These are phyloP conservation scores for Vaccinium macrocarpon DNA, from an alignment of 148 eudicot genomes.

Conservation along the genomic window DNA sequence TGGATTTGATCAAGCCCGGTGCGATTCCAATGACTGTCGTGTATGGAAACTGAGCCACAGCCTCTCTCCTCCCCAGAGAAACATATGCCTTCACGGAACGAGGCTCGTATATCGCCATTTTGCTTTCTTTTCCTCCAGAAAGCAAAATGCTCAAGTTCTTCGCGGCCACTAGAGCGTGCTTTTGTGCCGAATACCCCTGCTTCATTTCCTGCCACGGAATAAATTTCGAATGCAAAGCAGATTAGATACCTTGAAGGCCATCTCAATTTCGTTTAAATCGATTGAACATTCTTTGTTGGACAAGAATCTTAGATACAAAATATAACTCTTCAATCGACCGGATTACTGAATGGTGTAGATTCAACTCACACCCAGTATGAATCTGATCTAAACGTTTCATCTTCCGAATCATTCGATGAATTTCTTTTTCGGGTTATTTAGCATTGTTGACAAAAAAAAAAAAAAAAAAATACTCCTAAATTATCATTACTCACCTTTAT, in stretches of 20 bases:
- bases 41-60: constrained; percentile 45
- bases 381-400: too few species aligned
- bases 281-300: not conserved
- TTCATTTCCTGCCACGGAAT: constrained; percentile 44
- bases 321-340: too few species aligned
- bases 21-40: constrained; percentile 42
- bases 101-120: constrained; percentile 44
- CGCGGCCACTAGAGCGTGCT: constrained; percentile 48
- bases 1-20: constrained; percentile 52
- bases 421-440: not conserved
- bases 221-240: not conserved
- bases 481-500: constrained; percentile 31
- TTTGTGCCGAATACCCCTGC: constrained; percentile 57
- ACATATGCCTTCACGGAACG: constrained; percentile 33
- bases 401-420: not conserved
- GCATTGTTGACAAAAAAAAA: not conserved
- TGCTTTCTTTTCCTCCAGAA: constrained; percentile 39
- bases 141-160: constrained; percentile 53
- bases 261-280: not conserved
- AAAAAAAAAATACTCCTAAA: not conserved
- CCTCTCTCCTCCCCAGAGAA: constrained; percentile 57
- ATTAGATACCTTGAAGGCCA: not conserved
- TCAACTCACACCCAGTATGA: too few species aligned
- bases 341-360: too few species aligned
- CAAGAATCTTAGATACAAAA: too few species aligned